Evolutionary conservation across 495 filamentous ascomycete genomes (phyloP).

Genomic region (Corynascus novoguineensis): DNA sequence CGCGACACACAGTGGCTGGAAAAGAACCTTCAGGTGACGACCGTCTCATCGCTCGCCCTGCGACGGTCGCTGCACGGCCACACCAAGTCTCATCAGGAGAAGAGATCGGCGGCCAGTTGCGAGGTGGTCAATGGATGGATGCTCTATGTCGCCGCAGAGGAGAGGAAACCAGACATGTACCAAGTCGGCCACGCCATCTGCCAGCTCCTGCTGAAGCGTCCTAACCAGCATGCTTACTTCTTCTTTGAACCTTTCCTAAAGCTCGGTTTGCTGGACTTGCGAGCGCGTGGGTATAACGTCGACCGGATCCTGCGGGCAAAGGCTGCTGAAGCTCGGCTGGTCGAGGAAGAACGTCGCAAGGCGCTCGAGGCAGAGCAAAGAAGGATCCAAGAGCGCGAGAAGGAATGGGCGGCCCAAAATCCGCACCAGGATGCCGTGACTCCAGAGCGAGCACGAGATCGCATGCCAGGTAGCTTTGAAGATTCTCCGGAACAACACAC

Average conservation of each 20-base stretch:
- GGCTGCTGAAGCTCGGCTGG: constrained; percentile 76
- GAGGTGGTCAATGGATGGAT: constrained; percentile 30
- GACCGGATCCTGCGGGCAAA: constrained; percentile 82
- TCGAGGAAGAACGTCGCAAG: constrained; percentile 71
- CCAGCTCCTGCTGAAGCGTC: constrained; percentile 69
- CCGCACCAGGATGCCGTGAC: constrained; percentile 26
- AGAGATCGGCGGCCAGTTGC: constrained; percentile 57
- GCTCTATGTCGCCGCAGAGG: constrained; percentile 49
- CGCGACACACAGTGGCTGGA: constrained; percentile 87
- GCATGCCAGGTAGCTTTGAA: constrained; percentile 48
- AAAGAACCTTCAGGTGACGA: constrained; percentile 70
- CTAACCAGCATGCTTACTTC: constrained; percentile 76
- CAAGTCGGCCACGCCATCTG: constrained; percentile 84
- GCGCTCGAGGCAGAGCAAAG: constrained; percentile 69
- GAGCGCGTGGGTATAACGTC: constrained; percentile 86
- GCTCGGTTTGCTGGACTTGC: constrained; percentile 65
- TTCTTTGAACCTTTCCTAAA: constrained; percentile 84
- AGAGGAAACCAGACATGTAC: constrained; percentile 69
- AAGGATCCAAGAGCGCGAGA: constrained; percentile 56
- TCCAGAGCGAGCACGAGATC: constrained; percentile 16
- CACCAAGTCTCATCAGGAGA: constrained; percentile 59
- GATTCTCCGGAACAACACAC: constrained; percentile 50
- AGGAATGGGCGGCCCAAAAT: constrained; percentile 46
- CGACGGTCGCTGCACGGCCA: constrained; percentile 65
- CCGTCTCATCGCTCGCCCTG: constrained; percentile 68